Evolutionary conservation across 1,284 basidiomycete genomes (phyloP), one percentile per base, ranked within the genome.

Genomic region (Sphagnurus paluster): DNA sequence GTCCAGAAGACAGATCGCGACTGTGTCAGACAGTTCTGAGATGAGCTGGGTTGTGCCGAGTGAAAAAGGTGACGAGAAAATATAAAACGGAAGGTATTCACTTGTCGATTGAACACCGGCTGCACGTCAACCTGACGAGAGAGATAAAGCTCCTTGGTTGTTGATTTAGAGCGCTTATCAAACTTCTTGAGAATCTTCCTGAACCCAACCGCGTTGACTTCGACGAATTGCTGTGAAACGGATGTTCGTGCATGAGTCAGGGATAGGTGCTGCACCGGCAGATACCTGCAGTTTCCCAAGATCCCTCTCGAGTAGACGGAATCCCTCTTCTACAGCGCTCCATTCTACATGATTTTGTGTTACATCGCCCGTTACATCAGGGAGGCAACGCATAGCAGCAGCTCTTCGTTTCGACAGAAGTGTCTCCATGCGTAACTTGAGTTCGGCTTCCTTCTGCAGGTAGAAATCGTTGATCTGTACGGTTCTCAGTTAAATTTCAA

Each of bases 111-210:
- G 70, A 98, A 98, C 36, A 94, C 93, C 3, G 96, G 97, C 63
- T 99, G 97, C 10, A 98, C 92, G 57, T 99, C 97, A 9, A 99
- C 96, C 67, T 99, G 97, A 26, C 97, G 85, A 42, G 93, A 84
- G 26, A 99, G 82, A 67, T 99, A 99, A 9, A 99, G 77, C 65
- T 99, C 97, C 67, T 97, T 98, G 13, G 90, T 98, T 26, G 87
- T 89, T 11, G 88, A 94, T 55, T 90, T 98, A 30, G 90, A 94
- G 46, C 92, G 82, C 70, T 99, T 99, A 71, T 99, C 97, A 82
- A 94, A 99, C 65, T 99, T 99, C 63, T 99, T 99, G 53, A 98
- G 70, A 44, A 99, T 99, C 68, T 99, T 99, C 42, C 96, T 83
- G 68, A 99, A 99, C 2, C 95, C 97, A 3, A 87, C 95, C 1